Evolutionary conservation across 75 land plant genomes (phyloP).

Genomic region (Cupressus sempervirens): DNA sequence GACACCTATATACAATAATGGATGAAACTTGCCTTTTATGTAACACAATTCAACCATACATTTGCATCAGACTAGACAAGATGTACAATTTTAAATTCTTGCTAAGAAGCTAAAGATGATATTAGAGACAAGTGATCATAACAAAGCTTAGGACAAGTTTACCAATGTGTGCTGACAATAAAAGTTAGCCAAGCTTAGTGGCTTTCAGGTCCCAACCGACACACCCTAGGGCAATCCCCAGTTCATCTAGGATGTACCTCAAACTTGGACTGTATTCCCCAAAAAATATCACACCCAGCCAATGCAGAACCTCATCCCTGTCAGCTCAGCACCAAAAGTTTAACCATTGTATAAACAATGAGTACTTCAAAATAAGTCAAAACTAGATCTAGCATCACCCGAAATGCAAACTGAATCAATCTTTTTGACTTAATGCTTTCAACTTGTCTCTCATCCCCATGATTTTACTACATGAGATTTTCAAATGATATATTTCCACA

Average conservation of each 20-base stretch:
- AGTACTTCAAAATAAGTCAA: background rate
- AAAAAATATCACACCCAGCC: background rate
- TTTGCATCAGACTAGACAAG: background rate
- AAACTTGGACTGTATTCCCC: background rate
- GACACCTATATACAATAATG: background rate
- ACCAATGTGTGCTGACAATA: background rate
- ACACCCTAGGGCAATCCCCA: background rate
- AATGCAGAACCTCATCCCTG: background rate
- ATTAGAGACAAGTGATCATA: background rate
- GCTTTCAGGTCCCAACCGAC: background rate
- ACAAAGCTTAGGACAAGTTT: background rate
- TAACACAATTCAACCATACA: background rate
- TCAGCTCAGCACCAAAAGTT: background rate
- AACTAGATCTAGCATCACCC: background rate
- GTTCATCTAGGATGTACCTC: background rate
- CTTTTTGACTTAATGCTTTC: background rate
- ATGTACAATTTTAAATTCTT: background rate
- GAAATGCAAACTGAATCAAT: background rate
- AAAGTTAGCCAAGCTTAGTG: background rate
- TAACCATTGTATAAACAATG: background rate
- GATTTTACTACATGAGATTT: background rate
- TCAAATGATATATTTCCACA: background rate
- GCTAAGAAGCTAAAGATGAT: background rate
- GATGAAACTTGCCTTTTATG: background rate
- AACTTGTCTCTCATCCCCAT: background rate